Base-by-base conservation (phyloP, 768 basidiomycete species). In the Pleurotus giganteus region DNA sequence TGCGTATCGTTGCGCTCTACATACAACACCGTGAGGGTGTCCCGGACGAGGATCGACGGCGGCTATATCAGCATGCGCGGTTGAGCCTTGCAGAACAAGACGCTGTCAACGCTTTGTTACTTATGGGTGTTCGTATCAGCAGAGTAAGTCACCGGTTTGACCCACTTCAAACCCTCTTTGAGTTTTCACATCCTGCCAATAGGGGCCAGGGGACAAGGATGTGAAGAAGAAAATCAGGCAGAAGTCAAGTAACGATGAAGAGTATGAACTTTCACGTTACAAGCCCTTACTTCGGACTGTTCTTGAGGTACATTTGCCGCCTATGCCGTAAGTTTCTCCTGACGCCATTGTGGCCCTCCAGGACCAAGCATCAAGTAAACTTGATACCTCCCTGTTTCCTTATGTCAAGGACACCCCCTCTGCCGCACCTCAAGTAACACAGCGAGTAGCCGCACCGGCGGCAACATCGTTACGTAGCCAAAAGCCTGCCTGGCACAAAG, bases 1-100 rank as follows among this genome's bases (percentile, higher is more conserved):
- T 98, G 37, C 90, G 97, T 39, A 89, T 99, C 61, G 90, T 99
- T 56, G 92, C 96, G 15, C 77, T 98, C 26, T 99, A 98, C 67
- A 91, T 98, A 61, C 87, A 96, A 67, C 81, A 86, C 68, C 86
- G 95, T 26, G 97, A 98, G 63, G 97, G 97, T 34, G 96, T 98
- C 17, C 94, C 97, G n/a, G 95, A 98, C 50, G 97, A 98, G 66
- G 97, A 99, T 70, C 86, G 92, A 53, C 84, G 95, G 57, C 79
- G 97, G 55, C 70, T 99, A 55, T 98, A 94, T 68, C 94, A 98
- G 65, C 97, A 99, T 67, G 97, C 96, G 17, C 80, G 92, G 41
- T 73, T 99, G 37, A 83, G 85, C 4, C 70, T 95, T 54, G 78
- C 91, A 3, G 96, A 99, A 63, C 93, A 96, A 70, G 97, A 98